These are phyloP conservation scores for Gynostemma pentaphyllum DNA, from an alignment of 306 rosid genomes.

Conservation along the genomic window DNA sequence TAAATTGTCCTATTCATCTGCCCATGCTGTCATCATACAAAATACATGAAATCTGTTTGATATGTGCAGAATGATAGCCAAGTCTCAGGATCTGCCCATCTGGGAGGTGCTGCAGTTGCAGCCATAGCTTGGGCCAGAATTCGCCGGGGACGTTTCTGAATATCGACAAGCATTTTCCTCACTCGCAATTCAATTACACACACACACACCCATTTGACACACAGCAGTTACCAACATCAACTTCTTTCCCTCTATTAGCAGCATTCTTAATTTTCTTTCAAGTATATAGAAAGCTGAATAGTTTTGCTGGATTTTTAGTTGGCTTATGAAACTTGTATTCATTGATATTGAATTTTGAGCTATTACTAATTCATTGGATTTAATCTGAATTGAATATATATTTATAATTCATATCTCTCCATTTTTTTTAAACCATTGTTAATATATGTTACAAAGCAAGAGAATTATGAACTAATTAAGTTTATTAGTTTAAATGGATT, in stretches of 20 bases:
- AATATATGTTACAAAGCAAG: no score
- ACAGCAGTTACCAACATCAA: not conserved
- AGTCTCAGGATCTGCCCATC: conserved; percentile 70
- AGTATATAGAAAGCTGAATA: not conserved
- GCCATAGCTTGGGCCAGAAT: conserved; percentile 67
- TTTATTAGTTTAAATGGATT: no score
- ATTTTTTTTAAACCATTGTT: no score
- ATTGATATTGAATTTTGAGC: no score
- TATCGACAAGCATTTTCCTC: not conserved
- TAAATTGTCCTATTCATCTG: no score
- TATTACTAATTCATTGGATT: no score
- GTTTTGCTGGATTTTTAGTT: not conserved
- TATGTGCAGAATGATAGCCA: conserved; percentile 45
- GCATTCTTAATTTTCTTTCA: not conserved
- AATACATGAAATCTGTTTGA: not conserved
- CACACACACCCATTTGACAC: no score
- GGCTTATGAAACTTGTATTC: not conserved
- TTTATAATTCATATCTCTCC: no score
- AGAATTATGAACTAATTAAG: no score
- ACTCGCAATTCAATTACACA: no score
- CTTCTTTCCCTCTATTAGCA: not conserved
- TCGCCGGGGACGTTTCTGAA: conserved; percentile 61
- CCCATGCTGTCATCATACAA: not conserved
- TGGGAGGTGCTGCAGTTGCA: conserved; percentile 89
- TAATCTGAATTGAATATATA: no score